Percentiles rank a stretch among this genome's conserved stretches.
Conservation (phyloP, 1,139 yeast genomes). For the Sugiyamaella sp. region DNA sequence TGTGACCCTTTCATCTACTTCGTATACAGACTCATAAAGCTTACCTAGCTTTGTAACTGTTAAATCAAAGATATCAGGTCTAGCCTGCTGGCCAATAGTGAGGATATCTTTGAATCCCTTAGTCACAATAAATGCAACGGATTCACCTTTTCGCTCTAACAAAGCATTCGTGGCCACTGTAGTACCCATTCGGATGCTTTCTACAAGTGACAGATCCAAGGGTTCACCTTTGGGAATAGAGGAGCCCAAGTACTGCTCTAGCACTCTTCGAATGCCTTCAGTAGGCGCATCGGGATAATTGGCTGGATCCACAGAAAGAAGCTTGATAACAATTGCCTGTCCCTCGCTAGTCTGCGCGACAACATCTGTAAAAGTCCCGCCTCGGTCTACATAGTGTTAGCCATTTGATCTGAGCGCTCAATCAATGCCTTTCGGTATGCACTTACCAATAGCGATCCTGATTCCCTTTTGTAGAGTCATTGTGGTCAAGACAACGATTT, state of each 20-base stretch:
- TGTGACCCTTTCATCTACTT: slow-evolving; percentile 73
- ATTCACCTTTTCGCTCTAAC: slow-evolving; percentile 66
- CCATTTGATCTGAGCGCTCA: background rate
- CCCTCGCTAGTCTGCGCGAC: slow-evolving; percentile 50
- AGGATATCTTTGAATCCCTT: slow-evolving; percentile 67
- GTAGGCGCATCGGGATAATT: slow-evolving; percentile 89
- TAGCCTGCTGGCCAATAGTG: slow-evolving; percentile 69
- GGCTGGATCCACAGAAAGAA: slow-evolving; percentile 82
- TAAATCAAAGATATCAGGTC: slow-evolving; percentile 70
- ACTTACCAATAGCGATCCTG: slow-evolving; percentile 32
- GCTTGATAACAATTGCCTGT: slow-evolving; percentile 57
- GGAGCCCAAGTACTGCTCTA: slow-evolving; percentile 59
- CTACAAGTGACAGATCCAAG: slow-evolving; percentile 53
- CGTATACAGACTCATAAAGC: slow-evolving; percentile 65
- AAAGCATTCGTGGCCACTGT: slow-evolving; percentile 82
- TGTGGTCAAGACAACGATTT: background rate
- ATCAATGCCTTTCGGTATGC: too few relatives aligned
- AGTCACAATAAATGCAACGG: slow-evolving; percentile 66
- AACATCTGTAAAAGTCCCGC: slow-evolving; percentile 88
- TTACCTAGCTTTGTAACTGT: slow-evolving; percentile 59
- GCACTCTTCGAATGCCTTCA: slow-evolving; percentile 81
- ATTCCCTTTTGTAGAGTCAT: slow-evolving; percentile 25
- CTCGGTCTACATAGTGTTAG: slow-evolving; percentile 39
- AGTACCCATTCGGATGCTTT: slow-evolving; percentile 73
- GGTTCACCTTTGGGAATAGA: slow-evolving; percentile 49